Conservation (phyloP, 2,329 filamentous ascomycete genomes). For the Aschersonia sp. region DNA sequence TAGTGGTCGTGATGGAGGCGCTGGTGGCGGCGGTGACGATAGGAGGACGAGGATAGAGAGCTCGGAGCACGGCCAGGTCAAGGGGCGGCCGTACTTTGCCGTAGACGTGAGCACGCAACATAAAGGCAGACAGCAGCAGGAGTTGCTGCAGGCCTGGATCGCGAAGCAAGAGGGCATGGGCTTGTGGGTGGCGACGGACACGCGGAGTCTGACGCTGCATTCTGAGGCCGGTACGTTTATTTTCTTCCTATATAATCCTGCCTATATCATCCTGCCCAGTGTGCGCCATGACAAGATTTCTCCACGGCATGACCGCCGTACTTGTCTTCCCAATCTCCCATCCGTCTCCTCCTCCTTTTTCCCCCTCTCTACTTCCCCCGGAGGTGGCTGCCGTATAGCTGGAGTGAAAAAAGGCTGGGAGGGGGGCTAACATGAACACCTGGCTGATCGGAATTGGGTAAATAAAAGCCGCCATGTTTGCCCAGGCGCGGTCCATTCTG, state of each 20-base stretch:
- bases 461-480: constrained; percentile 66
- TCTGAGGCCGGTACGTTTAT: constrained; percentile 41
- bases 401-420: background rate
- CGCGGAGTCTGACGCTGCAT: constrained; percentile 45
- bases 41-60: constrained; percentile 9
- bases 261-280: too few species aligned
- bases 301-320: too few species aligned
- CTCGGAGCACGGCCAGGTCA: constrained; percentile 49
- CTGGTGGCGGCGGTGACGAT: background rate
- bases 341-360: background rate
- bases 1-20: too few species aligned
- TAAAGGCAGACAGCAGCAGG: constrained; percentile 39
- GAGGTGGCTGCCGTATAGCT: background rate
- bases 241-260: background rate
- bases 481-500: constrained; percentile 71
- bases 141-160: constrained; percentile 31
- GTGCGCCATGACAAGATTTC: too few species aligned
- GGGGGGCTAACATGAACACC: background rate
- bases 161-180: constrained; percentile 35
- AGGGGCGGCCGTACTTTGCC: constrained; percentile 74
- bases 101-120: constrained; percentile 69
- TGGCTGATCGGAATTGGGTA: too few species aligned
- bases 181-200: constrained; percentile 50
- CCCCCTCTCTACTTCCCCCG: background rate
- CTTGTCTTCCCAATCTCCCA: background rate